Base-by-base conservation (phyloP, 1,284 basidiomycete species). In the Tilletia horrida region DNA sequence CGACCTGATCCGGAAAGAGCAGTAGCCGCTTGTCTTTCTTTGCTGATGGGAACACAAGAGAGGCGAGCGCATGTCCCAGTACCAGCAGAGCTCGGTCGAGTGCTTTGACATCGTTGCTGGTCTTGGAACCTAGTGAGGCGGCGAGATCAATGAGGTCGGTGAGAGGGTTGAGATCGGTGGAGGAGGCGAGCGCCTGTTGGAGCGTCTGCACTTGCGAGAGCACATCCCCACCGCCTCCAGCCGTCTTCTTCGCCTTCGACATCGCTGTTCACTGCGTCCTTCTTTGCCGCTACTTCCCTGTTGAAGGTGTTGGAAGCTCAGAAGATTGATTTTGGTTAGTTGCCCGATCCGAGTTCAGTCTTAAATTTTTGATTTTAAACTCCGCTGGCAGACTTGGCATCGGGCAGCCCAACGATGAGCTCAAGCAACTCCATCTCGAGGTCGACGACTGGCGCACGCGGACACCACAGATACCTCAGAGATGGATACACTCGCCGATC, bases 81-180 rank as follows among this genome's bases (percentile, higher is more conserved):
- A 72, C 63, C 25, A 68, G 67, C 35, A 78, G 63, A 3, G 73
- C 65, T 4, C 68, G 63, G 1, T 68, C 64, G 29, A 78, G 69
- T 43, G 69, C 67, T 57, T 69, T 72, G 43, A 44, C 21, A 21
- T n/a, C n/a, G 59, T 29, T 6, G 57, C 8, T 23, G 57, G 31
- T 9, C 35, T 64, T 27, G 69, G 66, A 42, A 67, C 69, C 52
- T 63, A 65, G 50, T 63, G 70, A 21, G 55, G 16, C 16, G 27
- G 70, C 64, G 48, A 79, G 65, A 13, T 68, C 40, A 31, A 76
- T 69, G 31, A 79, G 71, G 52, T 79, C 73, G 13, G 71, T 67
- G 42, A 79, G 67, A 3, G 77, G 77, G 59, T 79, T 79, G 62
- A 79, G 72, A 62, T 79, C 76, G 11, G 76, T 69, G 0, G 73